These are phyloP conservation scores for Harrya chromipes DNA, from an alignment of 768 basidiomycete genomes.

Conservation along the genomic window DNA sequence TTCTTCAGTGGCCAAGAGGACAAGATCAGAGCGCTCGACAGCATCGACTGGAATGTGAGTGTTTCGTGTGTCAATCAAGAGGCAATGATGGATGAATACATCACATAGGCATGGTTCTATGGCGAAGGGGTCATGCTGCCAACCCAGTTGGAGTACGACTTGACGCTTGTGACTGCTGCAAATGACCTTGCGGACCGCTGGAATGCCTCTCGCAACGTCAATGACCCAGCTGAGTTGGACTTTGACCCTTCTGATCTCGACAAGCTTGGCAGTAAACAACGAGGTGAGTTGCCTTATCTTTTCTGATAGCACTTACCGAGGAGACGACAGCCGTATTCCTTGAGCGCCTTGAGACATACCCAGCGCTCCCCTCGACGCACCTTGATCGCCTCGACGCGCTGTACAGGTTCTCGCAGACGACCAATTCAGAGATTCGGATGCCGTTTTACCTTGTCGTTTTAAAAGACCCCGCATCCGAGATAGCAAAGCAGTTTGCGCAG, in stretches of 20 bases:
- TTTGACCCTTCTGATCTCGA: slow-evolving; percentile 48
- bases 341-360: slow-evolving; percentile 44
- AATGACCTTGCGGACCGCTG: slow-evolving; percentile 51
- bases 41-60: slow-evolving; percentile 56
- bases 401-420: slow-evolving; percentile 41
- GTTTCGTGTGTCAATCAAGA: background rate
- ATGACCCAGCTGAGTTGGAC: slow-evolving; percentile 32
- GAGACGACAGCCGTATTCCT: slow-evolving; percentile 49
- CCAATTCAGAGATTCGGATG: slow-evolving; percentile 51
- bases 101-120: slow-evolving; percentile 49
- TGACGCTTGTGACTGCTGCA: slow-evolving; percentile 49
- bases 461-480: slow-evolving; percentile 32
- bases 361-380: slow-evolving; percentile 42
- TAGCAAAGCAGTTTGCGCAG: slow-evolving; percentile 32
- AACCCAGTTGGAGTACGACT: slow-evolving; percentile 50
- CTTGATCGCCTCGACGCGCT: slow-evolving; percentile 41
- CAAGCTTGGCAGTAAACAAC: slow-evolving; percentile 50
- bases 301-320: background rate
- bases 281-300: slow-evolving; percentile 27
- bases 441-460: slow-evolving; percentile 52
- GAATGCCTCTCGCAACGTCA: slow-evolving; percentile 41
- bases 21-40: slow-evolving; percentile 47
- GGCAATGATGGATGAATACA: background rate
- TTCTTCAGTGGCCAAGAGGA: slow-evolving; percentile 45
- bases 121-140: slow-evolving; percentile 52